phyloP scores from a whole-genome alignment of 1,284 basidiomycete species.

The Sporisorium graminicola region DNA sequence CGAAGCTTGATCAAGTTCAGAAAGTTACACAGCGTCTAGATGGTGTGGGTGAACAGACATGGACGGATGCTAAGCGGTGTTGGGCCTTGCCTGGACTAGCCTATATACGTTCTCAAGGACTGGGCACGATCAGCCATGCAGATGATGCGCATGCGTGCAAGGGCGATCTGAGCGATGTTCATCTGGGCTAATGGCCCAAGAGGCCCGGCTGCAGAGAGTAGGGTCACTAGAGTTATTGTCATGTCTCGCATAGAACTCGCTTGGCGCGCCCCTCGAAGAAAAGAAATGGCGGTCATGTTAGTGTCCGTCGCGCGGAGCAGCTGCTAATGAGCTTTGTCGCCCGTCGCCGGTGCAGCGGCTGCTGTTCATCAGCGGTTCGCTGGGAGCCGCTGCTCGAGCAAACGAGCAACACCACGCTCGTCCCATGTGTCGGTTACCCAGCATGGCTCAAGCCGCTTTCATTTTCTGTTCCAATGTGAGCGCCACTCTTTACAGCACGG shows the following conservation, averaged over 20 bases:
- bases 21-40: not conserved
- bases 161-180: not conserved
- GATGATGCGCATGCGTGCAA: not conserved
- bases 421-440: not conserved
- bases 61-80: no score
- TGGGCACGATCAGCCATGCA: slow-evolving; percentile 1
- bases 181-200: not conserved
- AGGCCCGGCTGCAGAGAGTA: not conserved
- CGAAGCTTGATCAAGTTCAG: not conserved
- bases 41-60: not conserved
- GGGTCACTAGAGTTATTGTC: not conserved
- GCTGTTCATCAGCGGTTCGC: not conserved
- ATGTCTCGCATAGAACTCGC: slow-evolving; percentile 22
- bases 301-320: not conserved
- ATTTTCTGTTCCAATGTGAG: not conserved
- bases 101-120: not conserved
- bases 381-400: slow-evolving; percentile 1
- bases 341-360: slow-evolving; percentile 3
- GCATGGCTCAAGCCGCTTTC: not conserved
- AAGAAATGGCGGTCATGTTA: not conserved
- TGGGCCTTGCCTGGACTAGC: not conserved
- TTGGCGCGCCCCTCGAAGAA: slow-evolving; percentile 11
- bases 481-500: not conserved
- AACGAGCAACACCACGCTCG: not conserved
- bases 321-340: slow-evolving; percentile 3